Conservation (phyloP, 805 yeast species). For the Lipomyces yamadae region DNA sequence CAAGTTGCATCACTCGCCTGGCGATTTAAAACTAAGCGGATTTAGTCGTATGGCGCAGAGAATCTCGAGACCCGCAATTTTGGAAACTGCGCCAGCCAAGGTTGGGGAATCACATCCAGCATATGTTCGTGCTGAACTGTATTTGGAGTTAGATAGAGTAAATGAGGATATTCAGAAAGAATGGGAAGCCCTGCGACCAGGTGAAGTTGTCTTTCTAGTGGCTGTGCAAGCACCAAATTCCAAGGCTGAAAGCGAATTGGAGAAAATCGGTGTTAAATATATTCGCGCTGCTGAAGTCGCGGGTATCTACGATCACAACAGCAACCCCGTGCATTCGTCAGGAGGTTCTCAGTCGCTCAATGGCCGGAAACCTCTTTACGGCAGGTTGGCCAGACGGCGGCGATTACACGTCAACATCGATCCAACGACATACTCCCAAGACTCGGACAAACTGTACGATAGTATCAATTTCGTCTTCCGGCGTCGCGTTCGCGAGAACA, state of each 20-base stretch:
- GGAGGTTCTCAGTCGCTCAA: slow-evolving; percentile 9
- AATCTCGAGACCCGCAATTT: slow-evolving; percentile 33
- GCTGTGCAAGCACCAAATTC: slow-evolving; percentile 34
- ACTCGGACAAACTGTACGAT: slow-evolving; percentile 23
- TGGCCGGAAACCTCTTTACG: slow-evolving; percentile 25
- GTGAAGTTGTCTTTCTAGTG: slow-evolving; percentile 42
- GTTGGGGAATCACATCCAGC: slow-evolving; percentile 42
- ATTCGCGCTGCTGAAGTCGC: slow-evolving; percentile 41
- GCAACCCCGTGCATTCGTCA: slow-evolving; percentile 17
- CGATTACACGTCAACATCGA: slow-evolving; percentile 41
- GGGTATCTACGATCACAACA: slow-evolving; percentile 39
- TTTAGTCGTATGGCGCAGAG: slow-evolving; percentile 39
- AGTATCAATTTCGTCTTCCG: slow-evolving; percentile 43
- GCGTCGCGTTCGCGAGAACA: slow-evolving; percentile 37
- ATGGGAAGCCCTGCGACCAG: slow-evolving; percentile 42
- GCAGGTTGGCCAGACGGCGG: slow-evolving; percentile 27
- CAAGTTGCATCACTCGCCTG: slow-evolving; percentile 26
- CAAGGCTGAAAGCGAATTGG: slow-evolving; percentile 21
- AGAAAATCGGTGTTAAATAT: slow-evolving; percentile 38
- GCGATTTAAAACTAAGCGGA: slow-evolving; percentile 35
- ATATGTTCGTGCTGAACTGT: slow-evolving; percentile 40
- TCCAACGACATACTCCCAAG: slow-evolving; percentile 20
- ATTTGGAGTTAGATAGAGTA: slow-evolving; percentile 36
- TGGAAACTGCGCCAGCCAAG: slow-evolving; percentile 38
- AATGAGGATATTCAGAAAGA: slow-evolving; percentile 33